phyloP scores from a whole-genome alignment of 768 basidiomycete species.

The Collybia nuda region DNA sequence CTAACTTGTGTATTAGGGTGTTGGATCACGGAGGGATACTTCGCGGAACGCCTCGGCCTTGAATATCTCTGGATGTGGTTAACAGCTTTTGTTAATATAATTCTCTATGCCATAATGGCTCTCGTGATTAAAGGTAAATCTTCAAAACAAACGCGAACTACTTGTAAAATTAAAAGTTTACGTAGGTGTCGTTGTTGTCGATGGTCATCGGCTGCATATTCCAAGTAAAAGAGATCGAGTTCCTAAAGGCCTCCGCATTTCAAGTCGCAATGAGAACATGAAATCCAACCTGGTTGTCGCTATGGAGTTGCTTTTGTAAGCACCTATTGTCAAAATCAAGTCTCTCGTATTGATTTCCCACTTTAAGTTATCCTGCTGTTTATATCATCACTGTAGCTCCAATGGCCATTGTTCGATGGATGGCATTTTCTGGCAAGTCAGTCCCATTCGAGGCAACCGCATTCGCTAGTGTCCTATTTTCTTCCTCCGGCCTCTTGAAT shows the following conservation, averaged over 20 bases:
- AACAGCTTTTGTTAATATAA: no score
- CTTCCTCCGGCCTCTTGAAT: slow-evolving; percentile 40
- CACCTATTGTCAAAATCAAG: slow-evolving; percentile 2
- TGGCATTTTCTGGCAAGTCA: slow-evolving; percentile 20
- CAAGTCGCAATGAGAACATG: background rate
- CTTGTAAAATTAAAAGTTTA: no score
- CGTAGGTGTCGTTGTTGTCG: background rate
- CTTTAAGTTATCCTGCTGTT: slow-evolving; percentile 13
- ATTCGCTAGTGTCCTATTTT: slow-evolving; percentile 35
- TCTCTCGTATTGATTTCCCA: background rate
- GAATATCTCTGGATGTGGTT: no score
- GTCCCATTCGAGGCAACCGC: slow-evolving; percentile 37
- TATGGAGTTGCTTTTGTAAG: background rate
- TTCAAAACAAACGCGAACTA: no score
- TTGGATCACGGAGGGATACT: no score
- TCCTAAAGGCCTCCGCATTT: background rate
- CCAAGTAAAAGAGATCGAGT: background rate
- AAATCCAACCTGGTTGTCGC: slow-evolving; percentile 1
- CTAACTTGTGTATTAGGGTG: no score
- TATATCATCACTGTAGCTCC: slow-evolving; percentile 40
- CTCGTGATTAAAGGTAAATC: no score
- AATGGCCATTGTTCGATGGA: slow-evolving; percentile 36
- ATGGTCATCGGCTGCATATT: background rate
- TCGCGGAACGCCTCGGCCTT: no score
- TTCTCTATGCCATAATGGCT: no score